phyloP scores from a whole-genome alignment of 2,329 filamentous ascomycete species.

The Teratosphaeria zuluensis region DNA sequence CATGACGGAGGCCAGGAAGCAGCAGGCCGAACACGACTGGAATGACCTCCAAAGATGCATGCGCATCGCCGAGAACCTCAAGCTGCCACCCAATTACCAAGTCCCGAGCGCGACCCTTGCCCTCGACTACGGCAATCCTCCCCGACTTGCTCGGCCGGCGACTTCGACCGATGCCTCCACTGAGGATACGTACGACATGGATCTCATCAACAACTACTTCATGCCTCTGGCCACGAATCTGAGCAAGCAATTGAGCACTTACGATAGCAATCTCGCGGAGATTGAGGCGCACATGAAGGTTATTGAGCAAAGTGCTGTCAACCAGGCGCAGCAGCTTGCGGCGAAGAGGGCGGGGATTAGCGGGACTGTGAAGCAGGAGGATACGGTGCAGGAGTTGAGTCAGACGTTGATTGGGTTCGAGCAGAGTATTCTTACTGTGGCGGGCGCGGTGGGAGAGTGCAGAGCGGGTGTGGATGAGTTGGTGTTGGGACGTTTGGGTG shows the following conservation, averaged over 20 bases:
- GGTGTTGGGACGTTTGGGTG: conserved; percentile 20
- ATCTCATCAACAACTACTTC: conserved; percentile 40
- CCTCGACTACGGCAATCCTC: background rate
- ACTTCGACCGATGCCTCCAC: conserved; percentile 7
- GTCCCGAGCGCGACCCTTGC: background rate
- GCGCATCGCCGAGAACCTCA: conserved; percentile 64
- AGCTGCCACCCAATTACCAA: conserved; percentile 57
- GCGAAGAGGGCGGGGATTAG: conserved; percentile 17
- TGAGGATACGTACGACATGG: conserved; percentile 30
- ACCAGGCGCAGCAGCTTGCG: conserved; percentile 34
- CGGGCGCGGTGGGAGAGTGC: conserved; percentile 37
- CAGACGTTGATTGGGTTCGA: conserved; percentile 40
- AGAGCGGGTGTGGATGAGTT: conserved; percentile 39
- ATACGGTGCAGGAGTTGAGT: conserved; percentile 35
- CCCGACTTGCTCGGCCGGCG: background rate
- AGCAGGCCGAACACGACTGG: conserved; percentile 54
- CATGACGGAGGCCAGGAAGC: conserved; percentile 48
- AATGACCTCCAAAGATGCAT: conserved; percentile 63
- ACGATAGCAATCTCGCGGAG: conserved; percentile 35
- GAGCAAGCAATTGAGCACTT: conserved; percentile 29
- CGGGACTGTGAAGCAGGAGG: conserved; percentile 11
- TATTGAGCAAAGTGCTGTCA: conserved; percentile 35
- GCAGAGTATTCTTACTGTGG: conserved; percentile 39
- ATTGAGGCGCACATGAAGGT: conserved; percentile 41
- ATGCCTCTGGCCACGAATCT: conserved; percentile 31